Percentiles rank a stretch among this genome's conserved stretches.
phyloP scores from a whole-genome alignment of 345 rosid species.

The Salix brachista region DNA sequence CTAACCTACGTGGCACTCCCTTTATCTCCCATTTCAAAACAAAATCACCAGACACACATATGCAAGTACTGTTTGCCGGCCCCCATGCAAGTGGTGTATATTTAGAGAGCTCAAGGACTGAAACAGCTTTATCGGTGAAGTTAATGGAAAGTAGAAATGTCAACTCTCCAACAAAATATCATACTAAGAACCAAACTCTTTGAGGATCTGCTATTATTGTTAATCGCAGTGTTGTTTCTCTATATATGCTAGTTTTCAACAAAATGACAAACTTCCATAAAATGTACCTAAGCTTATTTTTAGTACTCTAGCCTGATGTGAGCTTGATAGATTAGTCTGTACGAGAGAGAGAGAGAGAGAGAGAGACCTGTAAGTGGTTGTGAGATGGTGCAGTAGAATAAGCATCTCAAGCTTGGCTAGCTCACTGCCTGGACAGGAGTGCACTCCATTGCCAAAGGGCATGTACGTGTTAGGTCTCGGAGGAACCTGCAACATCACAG shows the following conservation, averaged over 20 bases:
- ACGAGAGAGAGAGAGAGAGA: neutral
- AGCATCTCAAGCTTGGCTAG: slow-evolving; percentile 92
- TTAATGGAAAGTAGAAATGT: too few relatives aligned
- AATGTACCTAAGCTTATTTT: neutral
- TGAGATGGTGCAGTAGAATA: slow-evolving; percentile 83
- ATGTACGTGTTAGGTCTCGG: slow-evolving; percentile 72
- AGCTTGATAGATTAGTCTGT: neutral
- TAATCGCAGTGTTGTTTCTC: too few relatives aligned
- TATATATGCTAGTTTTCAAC: too few relatives aligned
- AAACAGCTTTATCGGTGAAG: too few relatives aligned
- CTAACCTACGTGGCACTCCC: neutral
- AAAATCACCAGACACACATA: neutral
- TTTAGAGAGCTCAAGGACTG: too few relatives aligned
- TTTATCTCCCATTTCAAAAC: slow-evolving; percentile 13
- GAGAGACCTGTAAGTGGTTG: slow-evolving; percentile 61
- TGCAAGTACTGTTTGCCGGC: neutral
- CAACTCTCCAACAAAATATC: too few relatives aligned
- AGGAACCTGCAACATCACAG: slow-evolving; percentile 64
- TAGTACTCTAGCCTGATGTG: neutral
- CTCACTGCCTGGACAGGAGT: slow-evolving; percentile 97
- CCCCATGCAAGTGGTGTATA: neutral
- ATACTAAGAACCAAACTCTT: too few relatives aligned
- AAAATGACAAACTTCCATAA: too few relatives aligned
- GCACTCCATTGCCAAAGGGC: slow-evolving; percentile 94
- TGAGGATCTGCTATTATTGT: too few relatives aligned